These are phyloP conservation scores for Colletotrichum sp. DNA, from an alignment of 2,329 filamentous ascomycete species.

Conservation along the genomic window DNA sequence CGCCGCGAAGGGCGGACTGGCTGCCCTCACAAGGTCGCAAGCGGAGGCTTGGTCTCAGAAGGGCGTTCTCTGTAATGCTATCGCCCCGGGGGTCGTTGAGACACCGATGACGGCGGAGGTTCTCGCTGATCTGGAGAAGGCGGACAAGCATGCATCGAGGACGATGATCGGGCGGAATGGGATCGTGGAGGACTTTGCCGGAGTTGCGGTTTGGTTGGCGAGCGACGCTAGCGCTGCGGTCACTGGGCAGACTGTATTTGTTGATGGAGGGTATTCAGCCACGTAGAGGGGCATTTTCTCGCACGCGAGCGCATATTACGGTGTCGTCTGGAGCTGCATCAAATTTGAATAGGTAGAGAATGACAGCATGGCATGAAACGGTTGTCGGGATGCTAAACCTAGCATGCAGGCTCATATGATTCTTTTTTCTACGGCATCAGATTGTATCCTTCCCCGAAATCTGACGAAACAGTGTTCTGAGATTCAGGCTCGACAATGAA, in stretches of 20 bases:
- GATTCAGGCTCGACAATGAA: background rate
- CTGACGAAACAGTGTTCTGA: too few species aligned
- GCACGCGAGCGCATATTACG: rapidly evolving
- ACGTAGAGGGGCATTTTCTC: background rate
- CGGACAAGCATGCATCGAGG: slow-evolving; percentile 26
- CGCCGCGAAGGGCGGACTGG: slow-evolving; percentile 33
- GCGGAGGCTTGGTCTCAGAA: slow-evolving; percentile 37
- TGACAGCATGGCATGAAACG: rapidly evolving
- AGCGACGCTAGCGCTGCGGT: slow-evolving; percentile 34
- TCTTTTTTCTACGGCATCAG: too few species aligned
- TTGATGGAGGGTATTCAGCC: slow-evolving; percentile 38
- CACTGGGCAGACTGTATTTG: slow-evolving; percentile 37
- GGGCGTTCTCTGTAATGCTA: slow-evolving; percentile 36
- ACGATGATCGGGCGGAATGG: slow-evolving; percentile 37
- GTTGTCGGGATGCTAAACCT: background rate
- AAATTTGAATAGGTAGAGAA: background rate
- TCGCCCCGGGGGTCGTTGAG: slow-evolving; percentile 35
- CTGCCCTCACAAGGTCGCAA: slow-evolving; percentile 35
- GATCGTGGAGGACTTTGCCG: slow-evolving; percentile 33
- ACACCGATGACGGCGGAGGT: slow-evolving; percentile 29
- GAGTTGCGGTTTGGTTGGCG: slow-evolving; percentile 32
- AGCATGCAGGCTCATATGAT: background rate
- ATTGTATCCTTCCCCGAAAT: too few species aligned
- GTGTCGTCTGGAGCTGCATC: rapidly evolving
- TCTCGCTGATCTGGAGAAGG: slow-evolving; percentile 25